phyloP scores from a whole-genome alignment of 2,329 filamentous ascomycete species.

The Sordariomycetes sp. region DNA sequence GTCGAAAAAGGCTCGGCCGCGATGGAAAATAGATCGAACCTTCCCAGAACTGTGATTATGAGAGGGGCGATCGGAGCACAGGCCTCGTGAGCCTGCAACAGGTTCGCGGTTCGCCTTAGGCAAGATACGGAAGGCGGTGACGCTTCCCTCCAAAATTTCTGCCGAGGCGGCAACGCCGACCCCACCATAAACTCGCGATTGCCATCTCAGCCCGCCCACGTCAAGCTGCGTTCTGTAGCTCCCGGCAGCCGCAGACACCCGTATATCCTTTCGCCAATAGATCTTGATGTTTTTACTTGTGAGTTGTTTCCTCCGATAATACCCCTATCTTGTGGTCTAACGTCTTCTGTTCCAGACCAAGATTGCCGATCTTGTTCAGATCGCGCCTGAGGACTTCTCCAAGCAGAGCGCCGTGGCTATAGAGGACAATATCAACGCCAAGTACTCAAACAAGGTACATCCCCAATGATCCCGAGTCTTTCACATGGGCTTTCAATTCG shows the following conservation, averaged over 20 bases:
- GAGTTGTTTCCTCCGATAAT: conserved; percentile 8
- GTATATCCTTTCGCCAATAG: background rate
- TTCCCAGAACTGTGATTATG: background rate
- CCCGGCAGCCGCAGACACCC: background rate
- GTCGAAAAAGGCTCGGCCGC: conserved; percentile 5
- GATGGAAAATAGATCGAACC: background rate
- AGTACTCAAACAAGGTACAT: conserved; percentile 72
- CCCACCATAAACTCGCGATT: background rate
- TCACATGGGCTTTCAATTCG: too few species aligned
- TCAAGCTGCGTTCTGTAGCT: background rate
- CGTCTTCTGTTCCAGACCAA: conserved; percentile 51
- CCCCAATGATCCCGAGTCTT: too few species aligned
- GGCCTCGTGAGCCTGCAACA: background rate
- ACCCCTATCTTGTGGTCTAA: conserved; percentile 3
- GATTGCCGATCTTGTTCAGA: conserved; percentile 87
- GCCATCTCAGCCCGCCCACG: background rate
- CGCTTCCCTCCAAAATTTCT: background rate
- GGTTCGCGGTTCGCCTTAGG: background rate
- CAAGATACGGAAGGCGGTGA: background rate
- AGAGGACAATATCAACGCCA: conserved; percentile 92
- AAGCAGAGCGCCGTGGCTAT: conserved; percentile 74
- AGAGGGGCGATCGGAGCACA: background rate
- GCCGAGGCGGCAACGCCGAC: background rate
- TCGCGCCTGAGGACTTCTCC: conserved; percentile 76
- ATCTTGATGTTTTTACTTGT: conserved; percentile 37